These are phyloP conservation scores for Dichotomocladium elegans DNA, from an alignment of 371 early-diverging fungal genomes.

Conservation along the genomic window DNA sequence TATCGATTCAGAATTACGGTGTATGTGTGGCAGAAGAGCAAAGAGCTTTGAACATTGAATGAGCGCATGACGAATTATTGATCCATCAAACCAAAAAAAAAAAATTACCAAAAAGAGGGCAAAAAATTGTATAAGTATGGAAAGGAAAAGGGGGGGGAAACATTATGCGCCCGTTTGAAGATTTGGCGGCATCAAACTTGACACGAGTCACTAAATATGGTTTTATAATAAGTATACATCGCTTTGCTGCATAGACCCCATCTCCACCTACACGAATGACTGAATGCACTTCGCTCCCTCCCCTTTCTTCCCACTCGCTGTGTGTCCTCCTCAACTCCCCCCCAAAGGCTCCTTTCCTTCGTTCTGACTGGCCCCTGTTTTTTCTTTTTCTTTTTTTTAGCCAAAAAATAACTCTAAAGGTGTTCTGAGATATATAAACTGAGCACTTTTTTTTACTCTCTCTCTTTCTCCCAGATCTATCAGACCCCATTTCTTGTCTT, in stretches of 20 bases:
- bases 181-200: constrained; percentile 16
- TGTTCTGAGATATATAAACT: not conserved
- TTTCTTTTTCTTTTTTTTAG: no score
- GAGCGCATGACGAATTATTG: not conserved
- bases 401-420: constrained; percentile 1
- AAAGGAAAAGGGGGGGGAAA: constrained; percentile 17
- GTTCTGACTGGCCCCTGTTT: not conserved
- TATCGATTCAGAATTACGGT: no score
- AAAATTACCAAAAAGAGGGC: constrained; percentile 7
- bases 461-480: not conserved
- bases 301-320: constrained; percentile 1
- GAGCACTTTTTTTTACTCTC: not conserved
- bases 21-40: no score
- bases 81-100: not conserved
- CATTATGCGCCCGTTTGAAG: constrained; percentile 9
- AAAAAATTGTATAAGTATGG: constrained; percentile 16
- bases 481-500: constrained; percentile 1
- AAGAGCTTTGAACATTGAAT: no score
- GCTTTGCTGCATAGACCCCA: not conserved
- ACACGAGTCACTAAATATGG: constrained; percentile 11
- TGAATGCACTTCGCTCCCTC: constrained; percentile 6
- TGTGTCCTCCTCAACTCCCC: not conserved
- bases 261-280: not conserved
- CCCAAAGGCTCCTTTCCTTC: not conserved
- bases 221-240: constrained; percentile 5